phyloP scores from a whole-genome alignment of 306 rosid genomes.

The Cicer chorassanicum region DNA sequence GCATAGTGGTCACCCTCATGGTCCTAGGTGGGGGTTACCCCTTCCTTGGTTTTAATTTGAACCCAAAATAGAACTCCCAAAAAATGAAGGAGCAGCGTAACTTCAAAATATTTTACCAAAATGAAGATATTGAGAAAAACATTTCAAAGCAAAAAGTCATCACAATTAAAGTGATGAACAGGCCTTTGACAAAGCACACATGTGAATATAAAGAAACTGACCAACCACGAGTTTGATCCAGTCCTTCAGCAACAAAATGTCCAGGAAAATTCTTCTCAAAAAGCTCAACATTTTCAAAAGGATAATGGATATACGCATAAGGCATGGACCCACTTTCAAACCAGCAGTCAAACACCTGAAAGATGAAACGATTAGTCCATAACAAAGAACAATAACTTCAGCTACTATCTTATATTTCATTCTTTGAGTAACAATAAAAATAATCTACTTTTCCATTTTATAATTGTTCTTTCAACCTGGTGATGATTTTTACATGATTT shows the following conservation, averaged over 20 bases:
- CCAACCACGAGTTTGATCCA: slow-evolving; percentile 99
- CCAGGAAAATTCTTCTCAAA: slow-evolving; percentile 96
- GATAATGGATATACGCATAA: slow-evolving; percentile 95
- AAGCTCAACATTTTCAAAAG: slow-evolving; percentile 81
- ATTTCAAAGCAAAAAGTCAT: slow-evolving; percentile 19
- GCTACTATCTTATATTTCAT: background rate
- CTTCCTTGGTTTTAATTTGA: slow-evolving; percentile 17
- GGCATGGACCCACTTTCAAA: slow-evolving; percentile 99
- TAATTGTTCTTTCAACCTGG: background rate
- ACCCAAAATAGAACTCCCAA: slow-evolving; percentile 26
- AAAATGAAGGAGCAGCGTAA: background rate
- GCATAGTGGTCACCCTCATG: background rate
- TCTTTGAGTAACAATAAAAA: background rate
- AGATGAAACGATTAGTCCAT: slow-evolving; percentile 34
- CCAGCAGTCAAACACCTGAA: slow-evolving; percentile 99
- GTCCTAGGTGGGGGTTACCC: background rate
- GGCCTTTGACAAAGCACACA: slow-evolving; percentile 30
- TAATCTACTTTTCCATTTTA: slow-evolving; percentile 11
- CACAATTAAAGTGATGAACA: slow-evolving; percentile 24
- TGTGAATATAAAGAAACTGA: slow-evolving; percentile 50
- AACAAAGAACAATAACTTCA: slow-evolving; percentile 26
- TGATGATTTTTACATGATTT: slow-evolving; percentile 16
- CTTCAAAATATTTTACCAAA: background rate
- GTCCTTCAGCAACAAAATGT: slow-evolving; percentile 96
- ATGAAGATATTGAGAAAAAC: slow-evolving; percentile 10